Evolutionary conservation across 2,329 filamentous ascomycete species (phyloP).

Genomic region (Phaeosphaeriaceae sp.): DNA sequence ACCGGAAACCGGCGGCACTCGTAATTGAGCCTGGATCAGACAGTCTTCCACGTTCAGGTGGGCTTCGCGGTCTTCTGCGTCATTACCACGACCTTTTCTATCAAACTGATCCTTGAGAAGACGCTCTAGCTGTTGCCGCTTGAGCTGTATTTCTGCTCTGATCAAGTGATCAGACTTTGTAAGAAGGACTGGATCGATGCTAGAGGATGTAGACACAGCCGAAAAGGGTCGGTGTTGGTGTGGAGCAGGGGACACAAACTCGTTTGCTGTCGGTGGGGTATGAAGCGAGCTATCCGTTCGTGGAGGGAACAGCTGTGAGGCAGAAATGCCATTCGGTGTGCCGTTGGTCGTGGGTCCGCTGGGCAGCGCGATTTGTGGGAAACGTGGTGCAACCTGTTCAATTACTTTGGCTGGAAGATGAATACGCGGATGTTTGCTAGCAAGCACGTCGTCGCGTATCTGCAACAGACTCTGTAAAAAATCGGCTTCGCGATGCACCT

Average conservation of each 20-base stretch:
- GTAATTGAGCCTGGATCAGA: slow-evolving; percentile 67
- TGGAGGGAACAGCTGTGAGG: slow-evolving; percentile 34
- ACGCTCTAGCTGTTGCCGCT: slow-evolving; percentile 81
- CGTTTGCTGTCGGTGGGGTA: slow-evolving; percentile 26
- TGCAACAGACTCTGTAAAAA: slow-evolving; percentile 78
- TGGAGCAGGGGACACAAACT: slow-evolving; percentile 28
- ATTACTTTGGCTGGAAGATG: slow-evolving; percentile 62
- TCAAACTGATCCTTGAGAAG: slow-evolving; percentile 78
- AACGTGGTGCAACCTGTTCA: slow-evolving; percentile 50
- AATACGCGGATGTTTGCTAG: slow-evolving; percentile 72
- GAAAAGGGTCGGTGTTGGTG: slow-evolving; percentile 41
- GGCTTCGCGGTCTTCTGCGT: slow-evolving; percentile 55
- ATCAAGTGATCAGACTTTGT: slow-evolving; percentile 86
- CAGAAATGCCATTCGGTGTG: slow-evolving; percentile 32
- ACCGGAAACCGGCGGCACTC: slow-evolving; percentile 73
- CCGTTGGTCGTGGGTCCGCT: slow-evolving; percentile 41
- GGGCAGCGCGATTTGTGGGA: slow-evolving; percentile 30
- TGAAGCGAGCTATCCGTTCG: slow-evolving; percentile 39
- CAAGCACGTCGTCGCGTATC: slow-evolving; percentile 80
- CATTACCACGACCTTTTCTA: slow-evolving; percentile 59
- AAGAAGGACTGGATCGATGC: slow-evolving; percentile 82
- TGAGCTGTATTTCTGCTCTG: slow-evolving; percentile 79
- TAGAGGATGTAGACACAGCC: slow-evolving; percentile 61
- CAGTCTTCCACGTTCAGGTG: slow-evolving; percentile 52
- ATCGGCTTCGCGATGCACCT: slow-evolving; percentile 52